Base-by-base conservation (phyloP, 148 eudicot genomes). In the Mesembryanthemum crystallinum region DNA sequence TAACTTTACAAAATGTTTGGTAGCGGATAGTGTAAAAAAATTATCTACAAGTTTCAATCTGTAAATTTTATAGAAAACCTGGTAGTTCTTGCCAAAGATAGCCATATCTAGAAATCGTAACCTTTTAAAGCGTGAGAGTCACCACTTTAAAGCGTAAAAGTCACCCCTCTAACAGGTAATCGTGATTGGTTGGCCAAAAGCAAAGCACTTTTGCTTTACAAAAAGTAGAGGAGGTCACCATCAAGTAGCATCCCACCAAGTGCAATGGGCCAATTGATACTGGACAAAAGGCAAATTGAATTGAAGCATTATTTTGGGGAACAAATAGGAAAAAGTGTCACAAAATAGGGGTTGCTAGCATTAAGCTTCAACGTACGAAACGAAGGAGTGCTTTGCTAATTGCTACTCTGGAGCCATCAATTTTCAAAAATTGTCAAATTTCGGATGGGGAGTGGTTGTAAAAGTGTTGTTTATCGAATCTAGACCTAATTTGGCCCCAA, bases 201-300 rank as follows among this genome's bases (percentile, higher is more conserved):
- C 23, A 62, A 62, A 20, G 24, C 24, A 14, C 57, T 30, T 45
- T 69, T 20, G 64, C 64, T 25, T 77, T 71, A 57, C 27, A 9
- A 49, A 63, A 71, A 71, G 76, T 64, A 18, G 64, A 37, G n/a
- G 21, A 15, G 1, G 27, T 15, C 49, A 76, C 47, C 49, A 43
- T 35, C 45, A 42, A 64, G 64, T 64, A 78, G 12, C 72, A 78
- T 78, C 57, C 69, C 69, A 72, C 76, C 29, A 64, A 77, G 63
- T 60, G 29, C 15, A 25, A 20, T 11, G 27, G 32, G 1, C 78
- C 74, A 68, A 60, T 68, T 18, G 51, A 69, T 74, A 43, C 23
- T 61, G 64, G 64, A 71, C 82, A 70, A 80, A 45, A 60, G 61
- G 52, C 37, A 24, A n/a, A 52, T 27, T n/a, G n/a, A n/a, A n/a